A percentile compares a stretch with the other conserved stretches of the same genome.
phyloP scores from a whole-genome alignment of 1,284 basidiomycete species.

The Pascua sp. region DNA sequence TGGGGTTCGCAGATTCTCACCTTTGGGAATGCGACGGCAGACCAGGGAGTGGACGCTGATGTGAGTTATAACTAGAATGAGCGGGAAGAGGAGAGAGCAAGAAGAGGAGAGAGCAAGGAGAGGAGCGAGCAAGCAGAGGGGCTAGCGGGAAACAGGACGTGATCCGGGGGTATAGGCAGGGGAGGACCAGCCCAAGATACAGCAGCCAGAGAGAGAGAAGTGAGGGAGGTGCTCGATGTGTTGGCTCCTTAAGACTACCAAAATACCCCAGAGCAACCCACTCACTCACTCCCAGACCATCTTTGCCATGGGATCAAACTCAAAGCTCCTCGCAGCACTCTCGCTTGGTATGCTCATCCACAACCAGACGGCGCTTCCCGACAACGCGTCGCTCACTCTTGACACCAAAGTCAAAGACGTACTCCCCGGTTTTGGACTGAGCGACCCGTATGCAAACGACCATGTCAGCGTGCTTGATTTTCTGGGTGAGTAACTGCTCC shows the following conservation, averaged over 20 bases:
- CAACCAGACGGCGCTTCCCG: constrained; percentile 48
- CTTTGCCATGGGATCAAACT: constrained; percentile 53
- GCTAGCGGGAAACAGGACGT: too few species aligned
- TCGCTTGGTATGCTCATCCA: constrained; percentile 50
- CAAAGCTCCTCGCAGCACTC: constrained; percentile 52
- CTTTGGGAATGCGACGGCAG: constrained; percentile 1
- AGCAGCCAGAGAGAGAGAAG: too few species aligned
- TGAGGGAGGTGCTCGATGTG: too few species aligned
- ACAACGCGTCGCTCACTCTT: constrained; percentile 39
- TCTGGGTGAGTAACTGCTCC: constrained; percentile 26
- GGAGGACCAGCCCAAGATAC: too few species aligned
- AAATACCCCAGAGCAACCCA: too few species aligned
- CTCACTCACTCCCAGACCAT: constrained; percentile 39
- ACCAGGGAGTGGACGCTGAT: background rate
- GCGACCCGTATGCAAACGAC: constrained; percentile 46
- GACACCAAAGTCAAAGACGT: constrained; percentile 51
- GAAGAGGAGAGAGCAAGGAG: too few species aligned
- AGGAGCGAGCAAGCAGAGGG: too few species aligned
- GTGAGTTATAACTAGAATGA: too few species aligned
- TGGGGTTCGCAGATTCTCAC: background rate
- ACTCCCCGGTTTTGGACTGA: constrained; percentile 49
- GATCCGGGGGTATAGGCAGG: too few species aligned
- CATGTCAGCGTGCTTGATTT: constrained; percentile 51
- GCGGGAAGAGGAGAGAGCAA: too few species aligned
- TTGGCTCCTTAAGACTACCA: too few species aligned